phyloP scores from a whole-genome alignment of 1,284 basidiomycete genomes.

The Microbotryomycetes sp. region DNA sequence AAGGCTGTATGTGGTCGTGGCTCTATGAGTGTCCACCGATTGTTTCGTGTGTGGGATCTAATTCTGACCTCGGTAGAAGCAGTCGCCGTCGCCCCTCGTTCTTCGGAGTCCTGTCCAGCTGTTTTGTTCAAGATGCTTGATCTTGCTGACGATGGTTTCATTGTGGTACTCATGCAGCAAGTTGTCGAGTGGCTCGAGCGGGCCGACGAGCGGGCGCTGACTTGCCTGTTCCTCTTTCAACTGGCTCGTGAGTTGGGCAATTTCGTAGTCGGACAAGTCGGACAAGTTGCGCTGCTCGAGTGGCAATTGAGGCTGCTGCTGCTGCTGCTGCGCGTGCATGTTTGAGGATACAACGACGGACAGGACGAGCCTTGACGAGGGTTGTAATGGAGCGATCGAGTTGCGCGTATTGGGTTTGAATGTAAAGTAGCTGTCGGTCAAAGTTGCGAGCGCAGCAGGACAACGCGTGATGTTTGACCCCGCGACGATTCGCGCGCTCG shows the following conservation, averaged over 20 bases:
- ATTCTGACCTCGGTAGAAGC: conserved; percentile 69
- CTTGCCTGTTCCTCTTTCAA: conserved; percentile 12
- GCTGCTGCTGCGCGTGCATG: no score
- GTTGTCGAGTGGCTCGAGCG: conserved; percentile 40
- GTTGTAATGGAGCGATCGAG: no score
- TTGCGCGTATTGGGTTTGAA: no score
- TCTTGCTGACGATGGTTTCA: conserved; percentile 54
- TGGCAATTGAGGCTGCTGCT: neutral
- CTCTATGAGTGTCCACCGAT: no score
- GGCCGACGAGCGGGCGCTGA: conserved; percentile 39
- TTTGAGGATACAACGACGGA: no score
- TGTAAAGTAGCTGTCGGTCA: no score
- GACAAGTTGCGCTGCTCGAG: conserved; percentile 1
- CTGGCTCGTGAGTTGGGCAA: conserved; percentile 14
- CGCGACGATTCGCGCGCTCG: no score
- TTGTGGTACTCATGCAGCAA: conserved; percentile 55
- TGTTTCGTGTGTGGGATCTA: no score
- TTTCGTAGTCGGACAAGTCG: conserved; percentile 26
- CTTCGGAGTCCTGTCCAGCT: conserved; percentile 60
- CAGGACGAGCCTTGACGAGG: no score
- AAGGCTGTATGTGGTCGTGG: conserved; percentile 47
- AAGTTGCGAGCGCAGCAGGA: no score
- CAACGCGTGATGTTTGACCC: no score
- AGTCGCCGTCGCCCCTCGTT: conserved; percentile 65
- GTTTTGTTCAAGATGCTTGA: conserved; percentile 53